These are phyloP conservation scores for Vaucheria bursata DNA, from an alignment of 352 stramenopile species.

Conservation along the genomic window DNA sequence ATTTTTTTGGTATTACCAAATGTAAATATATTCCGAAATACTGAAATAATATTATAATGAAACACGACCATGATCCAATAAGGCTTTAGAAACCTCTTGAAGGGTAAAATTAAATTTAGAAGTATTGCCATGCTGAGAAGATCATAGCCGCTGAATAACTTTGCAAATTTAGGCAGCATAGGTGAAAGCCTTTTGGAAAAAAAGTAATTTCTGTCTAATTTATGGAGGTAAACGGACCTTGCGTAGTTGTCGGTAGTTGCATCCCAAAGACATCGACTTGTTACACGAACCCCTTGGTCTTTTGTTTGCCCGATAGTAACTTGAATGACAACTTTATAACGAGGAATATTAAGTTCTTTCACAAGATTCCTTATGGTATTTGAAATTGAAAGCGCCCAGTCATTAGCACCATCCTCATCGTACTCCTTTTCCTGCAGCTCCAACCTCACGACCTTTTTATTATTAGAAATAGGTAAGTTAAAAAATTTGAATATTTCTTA, in stretches of 20 bases:
- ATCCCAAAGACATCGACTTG: slow-evolving; percentile 82
- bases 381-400: slow-evolving; percentile 47
- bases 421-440: slow-evolving; percentile 48
- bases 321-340: slow-evolving; percentile 85
- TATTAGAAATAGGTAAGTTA: too few relatives aligned
- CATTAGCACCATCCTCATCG: slow-evolving; percentile 47
- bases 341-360: slow-evolving; percentile 34
- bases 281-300: slow-evolving; percentile 81
- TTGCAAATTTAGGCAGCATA: background rate
- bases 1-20: too few relatives aligned
- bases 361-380: slow-evolving; percentile 39
- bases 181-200: background rate
- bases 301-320: slow-evolving; percentile 82
- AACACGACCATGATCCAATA: too few relatives aligned
- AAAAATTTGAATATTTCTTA: too few relatives aligned
- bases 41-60: too few relatives aligned
- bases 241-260: slow-evolving; percentile 83
- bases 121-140: too few relatives aligned
- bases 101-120: too few relatives aligned
- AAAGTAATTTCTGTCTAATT: background rate
- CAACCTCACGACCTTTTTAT: slow-evolving; percentile 44
- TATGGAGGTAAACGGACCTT: slow-evolving; percentile 51
- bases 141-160: too few relatives aligned
- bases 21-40: too few relatives aligned
- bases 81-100: too few relatives aligned